Evolutionary conservation across 2,329 filamentous ascomycete species (phyloP), one percentile per base, ranked within the genome.

Genomic region (Paramyrothecium roridum): DNA sequence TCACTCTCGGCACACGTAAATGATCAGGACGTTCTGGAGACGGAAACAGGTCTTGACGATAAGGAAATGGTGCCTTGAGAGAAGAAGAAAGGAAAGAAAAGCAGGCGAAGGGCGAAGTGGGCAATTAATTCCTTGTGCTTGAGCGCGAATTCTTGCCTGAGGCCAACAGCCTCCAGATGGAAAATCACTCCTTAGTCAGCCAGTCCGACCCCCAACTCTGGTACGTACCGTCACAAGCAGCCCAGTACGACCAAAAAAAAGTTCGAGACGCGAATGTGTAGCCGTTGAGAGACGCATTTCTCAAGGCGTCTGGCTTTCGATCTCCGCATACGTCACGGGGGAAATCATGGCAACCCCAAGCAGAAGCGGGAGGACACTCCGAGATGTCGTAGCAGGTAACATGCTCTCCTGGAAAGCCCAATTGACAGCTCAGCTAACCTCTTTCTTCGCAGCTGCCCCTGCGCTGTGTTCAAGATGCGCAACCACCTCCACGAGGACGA

Each of bases 1-100:
- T 89, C 78, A 72, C 71, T 96, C 90, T 96, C 73, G 90, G 90
- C 93, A 95, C 86, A 78, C 76, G 76, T 85, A 75, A 95, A 96
- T 96, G 93, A 86, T 93, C 91, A 91, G 83, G 83, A 88, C 86
- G 83, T 86, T 83, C 81, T 89, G 82, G 85, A 78, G 76, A 73
- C 75, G 71, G 77, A 80, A 75, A 80, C 80, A 80, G 83, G 80
- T 87, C 84, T 86, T 92, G 91, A 93, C 84, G 93, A 96, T 97
- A 97, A 96, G 93, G 91, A 88, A 86, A 84, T 82, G 78, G 84
- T 89, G 90, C 88, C 88, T 80, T 82, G 78, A 73, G 61, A 73
- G 71, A 72, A 64, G 68, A 66, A 67, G 57, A 61, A 65, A 64
- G 61, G 63, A 59, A 67, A 74, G 65, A 74, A 62, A 70, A 64